A percentile compares a stretch with the other conserved stretches of the same genome.
Conservation (phyloP, 2,329 filamentous ascomycete genomes). For the Stachybotrys chlorohalonatus region DNA sequence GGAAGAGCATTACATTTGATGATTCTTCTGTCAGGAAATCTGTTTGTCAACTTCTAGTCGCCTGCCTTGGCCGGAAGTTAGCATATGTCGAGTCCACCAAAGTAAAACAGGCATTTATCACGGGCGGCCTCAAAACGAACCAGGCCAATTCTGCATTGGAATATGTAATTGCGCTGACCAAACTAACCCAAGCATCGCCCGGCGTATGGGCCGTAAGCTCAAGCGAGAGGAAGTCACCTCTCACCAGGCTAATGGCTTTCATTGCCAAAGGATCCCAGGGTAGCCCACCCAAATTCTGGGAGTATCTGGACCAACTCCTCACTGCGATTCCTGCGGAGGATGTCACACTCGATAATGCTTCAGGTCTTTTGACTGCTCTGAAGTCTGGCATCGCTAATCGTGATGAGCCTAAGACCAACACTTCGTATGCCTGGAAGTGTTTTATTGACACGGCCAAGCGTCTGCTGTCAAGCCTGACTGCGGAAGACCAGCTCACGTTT, state of each 20-base stretch:
- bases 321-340: constrained; percentile 44
- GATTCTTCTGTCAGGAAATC: constrained; percentile 43
- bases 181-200: constrained; percentile 55
- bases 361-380: constrained; percentile 56
- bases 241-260: constrained; percentile 57
- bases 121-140: constrained; percentile 61
- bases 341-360: constrained; percentile 38
- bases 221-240: constrained; percentile 42
- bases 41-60: constrained; percentile 40
- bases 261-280: constrained; percentile 78
- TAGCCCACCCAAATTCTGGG: constrained; percentile 67
- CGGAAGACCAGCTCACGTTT: constrained; percentile 36
- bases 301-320: constrained; percentile 54
- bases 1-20: constrained; percentile 57
- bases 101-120: constrained; percentile 54
- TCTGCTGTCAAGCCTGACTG: constrained; percentile 36
- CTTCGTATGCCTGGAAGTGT: constrained; percentile 60
- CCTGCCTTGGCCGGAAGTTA: constrained; percentile 37
- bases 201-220: constrained; percentile 59
- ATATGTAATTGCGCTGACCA: constrained; percentile 56
- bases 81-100: constrained; percentile 39
- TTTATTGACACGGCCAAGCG: constrained; percentile 59
- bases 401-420: constrained; percentile 65
- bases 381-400: constrained; percentile 62
- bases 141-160: constrained; percentile 69